Evolutionary conservation across 179 eudicot species (phyloP), one percentile per base, ranked within the genome.

Genomic region (Heliamphora pulchella): DNA sequence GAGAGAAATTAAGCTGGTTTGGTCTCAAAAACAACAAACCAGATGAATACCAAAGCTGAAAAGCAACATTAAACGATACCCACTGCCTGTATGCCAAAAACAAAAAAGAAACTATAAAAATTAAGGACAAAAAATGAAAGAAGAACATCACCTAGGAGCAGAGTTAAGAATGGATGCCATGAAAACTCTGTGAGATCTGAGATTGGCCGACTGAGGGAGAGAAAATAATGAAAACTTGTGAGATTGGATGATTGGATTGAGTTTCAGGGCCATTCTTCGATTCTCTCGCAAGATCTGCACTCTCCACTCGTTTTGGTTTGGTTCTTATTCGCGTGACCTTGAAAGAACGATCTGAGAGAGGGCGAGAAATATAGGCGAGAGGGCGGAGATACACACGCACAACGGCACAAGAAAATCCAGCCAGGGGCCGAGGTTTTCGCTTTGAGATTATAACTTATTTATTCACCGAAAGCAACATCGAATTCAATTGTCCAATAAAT

Each of bases 91-190:
- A 22, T 22, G 76, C 44, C 5, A 59, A 13, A 41, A 71, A 54
- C n/a, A 13, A 59, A 13, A 20, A 71, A 61, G 0, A 71, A 66
- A 74, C 8, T 31, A 31, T 31, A 31, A 31, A 31, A 31, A 31
- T 31, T 31, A 31, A 31, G 39, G 47, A 50, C 13, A 18, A 50
- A 9, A 70, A 48, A 5, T 17, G 47, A 47, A 18, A 11, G 70
- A 55, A 54, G 75, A 10, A 43, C 79, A 90, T 82, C 51, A 91
- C 93, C 76, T 75, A 39, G 92, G 78, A 43, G 93, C 81, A 73
- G 78, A 31, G 87, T 84, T 77, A 44, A 78, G 1, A 53, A 88
- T 80, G 0, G 93, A 90, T 79, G 93, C 92, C 96, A 90, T 91
- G 85, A 64, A 81, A 84, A 89, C 86, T 14, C 85, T 76, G 70